Evolutionary conservation across 192 early-diverging fungal genomes (phyloP), one percentile per base, ranked within the genome.

Genomic region (Coemansia sp.): DNA sequence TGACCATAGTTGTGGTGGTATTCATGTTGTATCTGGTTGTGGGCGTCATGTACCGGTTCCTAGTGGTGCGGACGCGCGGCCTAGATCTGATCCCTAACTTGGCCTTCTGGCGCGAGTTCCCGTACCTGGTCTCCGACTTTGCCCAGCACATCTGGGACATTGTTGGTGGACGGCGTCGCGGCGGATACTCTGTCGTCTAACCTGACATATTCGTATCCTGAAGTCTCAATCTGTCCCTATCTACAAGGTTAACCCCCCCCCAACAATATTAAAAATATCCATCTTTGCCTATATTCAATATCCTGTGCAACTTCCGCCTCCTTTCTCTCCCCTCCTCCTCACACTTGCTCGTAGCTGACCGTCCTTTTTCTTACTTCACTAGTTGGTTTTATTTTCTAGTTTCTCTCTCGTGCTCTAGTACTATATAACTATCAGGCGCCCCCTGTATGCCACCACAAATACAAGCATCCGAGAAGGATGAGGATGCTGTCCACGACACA

Each of bases 51-150:
- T 83, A 83, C 70, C 74, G 69, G 23, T 78, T 63, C 34, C 55
- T 77, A 25, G 67, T 79, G 10, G 76, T 72, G 36, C 75, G 76
- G 0, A 66, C 73, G n/a, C 48, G 36, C 23, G 81, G 81, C 36
- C 36, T 83, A 57, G 81, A 83, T 55, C 59, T 83, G 55, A 67
- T 83, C 43, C 81, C 81, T 1, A 76, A 83, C 35, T 69, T 60
- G 19, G 55, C 58, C 29, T 80, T 80, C 65, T 80, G 77, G 77
- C 72, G 72, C 23, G 77, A 80, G 63, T 80, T 80, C 62, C 77
- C 77, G 23, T 80, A 80, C 64, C 25, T 80, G 54, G 70, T 67
- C 46, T 34, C 69, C 14, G 81, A 83, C 58, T 83, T 83, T 79
- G 63, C 65, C 46, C 81, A 73, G 61, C 75, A 79, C 19, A 36